Conservation (phyloP, 148 eudicot species). For the Nepenthes gracilis region DNA sequence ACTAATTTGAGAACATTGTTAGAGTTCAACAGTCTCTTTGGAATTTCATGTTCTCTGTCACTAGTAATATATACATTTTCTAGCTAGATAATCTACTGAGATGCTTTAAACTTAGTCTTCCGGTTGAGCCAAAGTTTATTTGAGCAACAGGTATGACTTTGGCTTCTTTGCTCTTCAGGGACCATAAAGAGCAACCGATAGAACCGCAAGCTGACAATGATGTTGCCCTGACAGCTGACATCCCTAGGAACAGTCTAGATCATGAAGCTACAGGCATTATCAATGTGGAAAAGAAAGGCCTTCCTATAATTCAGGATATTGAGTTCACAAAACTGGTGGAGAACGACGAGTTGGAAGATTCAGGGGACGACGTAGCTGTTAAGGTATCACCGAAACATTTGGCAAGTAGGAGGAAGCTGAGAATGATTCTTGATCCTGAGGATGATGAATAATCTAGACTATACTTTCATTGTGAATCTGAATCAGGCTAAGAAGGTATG, state of each 20-base stretch:
- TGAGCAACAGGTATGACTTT: neutral
- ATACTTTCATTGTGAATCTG: too few species aligned
- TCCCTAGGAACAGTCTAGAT: slow-evolving; percentile 9
- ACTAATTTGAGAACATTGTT: too few species aligned
- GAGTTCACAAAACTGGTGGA: slow-evolving; percentile 2
- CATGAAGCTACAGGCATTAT: slow-evolving; percentile 9
- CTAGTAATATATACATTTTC: neutral
- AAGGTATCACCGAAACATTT: slow-evolving; percentile 25
- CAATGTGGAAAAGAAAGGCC: slow-evolving; percentile 5
- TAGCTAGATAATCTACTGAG: neutral
- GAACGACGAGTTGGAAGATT: slow-evolving; percentile 43
- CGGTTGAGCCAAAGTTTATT: neutral
- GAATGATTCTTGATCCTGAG: slow-evolving; percentile 60
- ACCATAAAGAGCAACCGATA: slow-evolving; percentile 14
- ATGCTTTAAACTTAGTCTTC: neutral
- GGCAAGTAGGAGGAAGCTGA: slow-evolving; percentile 41
- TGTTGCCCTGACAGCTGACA: neutral
- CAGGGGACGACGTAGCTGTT: slow-evolving; percentile 27
- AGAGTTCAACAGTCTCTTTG: too few species aligned
- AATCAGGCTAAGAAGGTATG: too few species aligned
- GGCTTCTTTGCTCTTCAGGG: slow-evolving; percentile 19
- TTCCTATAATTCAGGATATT: neutral
- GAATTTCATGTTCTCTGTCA: neutral
- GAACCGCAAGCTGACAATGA: slow-evolving; percentile 11
- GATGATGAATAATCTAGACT: slow-evolving; percentile 42